These are phyloP conservation scores for Hypsizygus marmoreus DNA, from an alignment of 768 basidiomycete genomes.

Conservation along the genomic window DNA sequence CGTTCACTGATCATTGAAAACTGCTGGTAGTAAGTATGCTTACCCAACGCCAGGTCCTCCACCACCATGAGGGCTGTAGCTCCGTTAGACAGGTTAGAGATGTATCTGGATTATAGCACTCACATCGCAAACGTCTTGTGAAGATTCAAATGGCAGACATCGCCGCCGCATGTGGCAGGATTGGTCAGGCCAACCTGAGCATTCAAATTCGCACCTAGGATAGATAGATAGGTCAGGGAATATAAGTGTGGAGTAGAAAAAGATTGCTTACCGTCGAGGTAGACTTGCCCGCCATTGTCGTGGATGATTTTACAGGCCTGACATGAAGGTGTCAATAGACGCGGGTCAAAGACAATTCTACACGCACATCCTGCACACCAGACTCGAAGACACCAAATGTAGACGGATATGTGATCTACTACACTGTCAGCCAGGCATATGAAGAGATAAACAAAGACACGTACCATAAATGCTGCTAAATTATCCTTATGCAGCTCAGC, in stretches of 20 bases:
- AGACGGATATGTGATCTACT: constrained; percentile 91
- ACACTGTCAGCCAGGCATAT: constrained; percentile 3
- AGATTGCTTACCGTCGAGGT: constrained; percentile 74
- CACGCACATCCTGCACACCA: constrained; percentile 71
- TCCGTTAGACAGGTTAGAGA: constrained; percentile 3
- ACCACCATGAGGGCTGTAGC: constrained; percentile 86
- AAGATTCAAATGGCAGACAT: constrained; percentile 97
- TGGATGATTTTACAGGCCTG: constrained; percentile 94
- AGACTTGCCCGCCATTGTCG: constrained; percentile 94
- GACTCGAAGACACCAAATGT: constrained; percentile 98
- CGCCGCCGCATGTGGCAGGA: constrained; percentile 92
- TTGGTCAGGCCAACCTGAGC: constrained; percentile 93
- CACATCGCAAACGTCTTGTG: constrained; percentile 98
- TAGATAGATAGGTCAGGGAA: background rate
- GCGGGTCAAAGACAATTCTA: background rate
- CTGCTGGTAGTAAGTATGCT: constrained; percentile 21
- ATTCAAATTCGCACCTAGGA: constrained; percentile 83
- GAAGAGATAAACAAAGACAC: constrained; percentile 14
- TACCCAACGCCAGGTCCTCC: constrained; percentile 96
- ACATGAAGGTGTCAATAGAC: constrained; percentile 5
- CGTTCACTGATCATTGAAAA: background rate
- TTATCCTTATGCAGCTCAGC: constrained; percentile 90
- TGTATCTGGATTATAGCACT: constrained; percentile 23
- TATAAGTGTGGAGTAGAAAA: background rate
- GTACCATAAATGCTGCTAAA: constrained; percentile 93